Conservation (phyloP, 2,329 filamentous ascomycete genomes). For the Aspergillus neoniger region DNA sequence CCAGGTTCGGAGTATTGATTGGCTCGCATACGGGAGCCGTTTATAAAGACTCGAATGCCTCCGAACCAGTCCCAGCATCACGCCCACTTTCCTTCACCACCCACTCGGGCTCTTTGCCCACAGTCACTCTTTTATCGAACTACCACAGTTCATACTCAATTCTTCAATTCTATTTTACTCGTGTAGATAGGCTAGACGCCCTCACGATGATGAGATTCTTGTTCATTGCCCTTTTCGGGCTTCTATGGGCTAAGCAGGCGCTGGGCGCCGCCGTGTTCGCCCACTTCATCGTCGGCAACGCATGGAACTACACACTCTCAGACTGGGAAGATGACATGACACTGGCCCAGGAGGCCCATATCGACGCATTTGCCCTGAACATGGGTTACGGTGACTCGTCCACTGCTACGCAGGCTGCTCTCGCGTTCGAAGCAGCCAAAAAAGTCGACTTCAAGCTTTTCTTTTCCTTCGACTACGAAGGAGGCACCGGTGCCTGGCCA, state of each 20-base stretch:
- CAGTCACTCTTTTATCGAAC: not conserved
- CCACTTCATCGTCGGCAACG: constrained; percentile 13
- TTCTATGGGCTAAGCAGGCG: not conserved
- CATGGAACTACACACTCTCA: constrained; percentile 12
- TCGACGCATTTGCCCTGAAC: constrained; percentile 44
- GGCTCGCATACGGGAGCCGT: not conserved
- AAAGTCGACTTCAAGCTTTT: constrained; percentile 32
- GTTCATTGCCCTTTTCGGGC: not conserved
- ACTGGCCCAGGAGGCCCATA: constrained; percentile 35
- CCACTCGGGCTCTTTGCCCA: not conserved
- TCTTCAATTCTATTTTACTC: not conserved
- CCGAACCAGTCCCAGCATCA: not conserved
- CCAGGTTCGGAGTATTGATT: not conserved
- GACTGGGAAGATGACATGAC: constrained; percentile 35
- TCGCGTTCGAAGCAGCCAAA: constrained; percentile 27
- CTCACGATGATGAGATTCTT: not conserved
- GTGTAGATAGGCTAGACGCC: not conserved
- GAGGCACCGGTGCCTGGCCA: constrained; percentile 31
- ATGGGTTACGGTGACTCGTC: constrained; percentile 26
- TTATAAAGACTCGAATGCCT: not conserved
- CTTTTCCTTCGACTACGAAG: constrained; percentile 39
- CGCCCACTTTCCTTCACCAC: not conserved
- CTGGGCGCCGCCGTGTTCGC: constrained; percentile 1
- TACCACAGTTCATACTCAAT: not conserved
- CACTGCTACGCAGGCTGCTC: constrained; percentile 15